A percentile compares a stretch with the other conserved stretches of the same genome.
Conservation (phyloP, 495 filamentous ascomycete genomes). For the Tuber indicum region DNA sequence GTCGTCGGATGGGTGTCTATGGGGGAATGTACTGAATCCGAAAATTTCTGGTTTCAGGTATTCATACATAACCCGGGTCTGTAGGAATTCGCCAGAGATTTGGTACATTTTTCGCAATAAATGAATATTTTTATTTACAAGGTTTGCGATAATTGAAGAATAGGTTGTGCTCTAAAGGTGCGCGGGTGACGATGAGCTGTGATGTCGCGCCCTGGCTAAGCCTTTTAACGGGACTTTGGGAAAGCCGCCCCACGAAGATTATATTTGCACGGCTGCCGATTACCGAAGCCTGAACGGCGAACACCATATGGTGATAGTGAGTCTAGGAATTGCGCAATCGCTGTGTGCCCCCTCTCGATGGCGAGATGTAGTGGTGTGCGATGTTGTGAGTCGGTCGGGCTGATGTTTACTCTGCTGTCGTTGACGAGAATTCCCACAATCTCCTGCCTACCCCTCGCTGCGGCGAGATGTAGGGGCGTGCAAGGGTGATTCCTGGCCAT, state of each 20-base stretch:
- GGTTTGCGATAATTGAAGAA: not conserved
- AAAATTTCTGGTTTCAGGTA: not conserved
- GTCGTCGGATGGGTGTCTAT: not conserved
- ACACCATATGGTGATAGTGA: not conserved
- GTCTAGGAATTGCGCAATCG: not conserved
- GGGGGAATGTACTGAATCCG: not conserved
- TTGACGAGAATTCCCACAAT: not conserved
- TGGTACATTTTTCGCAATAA: not conserved
- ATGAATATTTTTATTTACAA: not conserved
- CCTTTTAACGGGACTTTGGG: not conserved
- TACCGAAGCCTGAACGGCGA: not conserved
- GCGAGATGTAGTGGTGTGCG: not conserved
- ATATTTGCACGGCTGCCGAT: not conserved
- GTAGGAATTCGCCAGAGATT: not conserved
- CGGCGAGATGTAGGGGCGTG: not conserved
- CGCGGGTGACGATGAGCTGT: not conserved
- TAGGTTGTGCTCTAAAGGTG: not conserved
- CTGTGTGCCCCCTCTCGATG: not conserved
- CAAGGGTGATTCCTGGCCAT: not conserved
- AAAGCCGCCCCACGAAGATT: not conserved
- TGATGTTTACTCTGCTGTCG: not conserved
- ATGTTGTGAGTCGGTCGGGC: not conserved
- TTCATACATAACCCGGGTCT: not conserved
- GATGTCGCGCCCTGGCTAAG: not conserved
- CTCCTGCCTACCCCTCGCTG: not conserved